Evolutionary conservation across 257 asterid genomes (phyloP), one percentile per base, ranked within the genome.

Genomic region (Nicotiana benthamiana): DNA sequence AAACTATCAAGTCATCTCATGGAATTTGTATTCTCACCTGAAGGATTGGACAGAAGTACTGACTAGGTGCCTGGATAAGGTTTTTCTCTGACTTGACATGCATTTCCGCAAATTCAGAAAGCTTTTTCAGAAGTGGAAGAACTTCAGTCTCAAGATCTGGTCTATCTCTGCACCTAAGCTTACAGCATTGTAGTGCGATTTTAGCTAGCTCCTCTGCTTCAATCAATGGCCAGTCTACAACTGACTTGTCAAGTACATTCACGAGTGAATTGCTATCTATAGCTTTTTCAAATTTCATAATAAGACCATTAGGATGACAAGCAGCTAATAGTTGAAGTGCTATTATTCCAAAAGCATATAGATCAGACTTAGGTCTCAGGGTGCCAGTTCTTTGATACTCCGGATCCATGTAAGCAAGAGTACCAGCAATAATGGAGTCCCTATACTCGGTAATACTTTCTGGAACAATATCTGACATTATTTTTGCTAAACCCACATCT

Each of bases 371-470:
- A 46, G 97, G 95, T 70, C 98, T 87, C 43, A 94, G 84, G 17
- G 98, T 94, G 70, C 98, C 98, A 3, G 97, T 94, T 82, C 97
- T 88, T 72, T 87, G 97, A 82, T 94, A 94, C 82, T 94, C 98
- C 1, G 97, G 98, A 86, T 94, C 98, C 92, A 94, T 90, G 87
- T 93, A 94, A 83, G 83, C 89, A 17, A 94, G 75, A 16, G 98
- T 93, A 36, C 97, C 98, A 28, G 97, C 96, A 75, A 94, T 59
- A 76, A 93, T 82, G 66, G 97, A 91, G 85, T 92, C 89, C 78
- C 89, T 79, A 61, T 93, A 94, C 79, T 90, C 97, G 0, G 97
- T 93, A 70, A 94, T 77, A 79, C 86, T 83, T 75, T 94, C 98
- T 16, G 98, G 97, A 57, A 82, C 91, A 32, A 83, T 81, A 64